Conservation (phyloP, 192 early-diverging fungal species). For the Lobosporangium transversale region DNA sequence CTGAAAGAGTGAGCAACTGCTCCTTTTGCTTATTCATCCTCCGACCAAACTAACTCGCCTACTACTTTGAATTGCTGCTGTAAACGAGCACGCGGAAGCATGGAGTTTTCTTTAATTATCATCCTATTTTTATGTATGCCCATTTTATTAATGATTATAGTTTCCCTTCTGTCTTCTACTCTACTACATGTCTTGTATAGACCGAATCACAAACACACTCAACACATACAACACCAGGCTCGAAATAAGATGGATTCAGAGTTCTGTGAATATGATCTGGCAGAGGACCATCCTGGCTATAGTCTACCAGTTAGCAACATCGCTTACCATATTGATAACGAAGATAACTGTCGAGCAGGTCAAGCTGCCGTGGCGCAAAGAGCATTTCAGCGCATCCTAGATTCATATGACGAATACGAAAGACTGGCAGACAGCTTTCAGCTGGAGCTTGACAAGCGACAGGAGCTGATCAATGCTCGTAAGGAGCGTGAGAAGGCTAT, state of each 20-base stretch:
- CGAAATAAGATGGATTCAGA: neutral
- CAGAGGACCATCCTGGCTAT: conserved; percentile 22
- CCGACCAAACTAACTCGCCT: neutral
- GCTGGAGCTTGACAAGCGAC: conserved; percentile 29
- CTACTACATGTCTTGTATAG: neutral
- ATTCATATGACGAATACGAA: conserved; percentile 40
- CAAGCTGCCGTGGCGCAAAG: conserved; percentile 12
- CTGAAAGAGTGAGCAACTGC: neutral
- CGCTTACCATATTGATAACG: conserved; percentile 19
- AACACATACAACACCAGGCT: neutral
- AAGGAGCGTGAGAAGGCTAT: conserved; percentile 17
- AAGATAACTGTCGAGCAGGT: neutral
- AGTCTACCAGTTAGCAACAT: conserved; percentile 26
- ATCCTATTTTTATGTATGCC: neutral
- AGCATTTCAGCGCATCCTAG: conserved; percentile 33
- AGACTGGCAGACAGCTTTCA: conserved; percentile 35
- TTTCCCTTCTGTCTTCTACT: neutral
- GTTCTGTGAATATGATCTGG: neutral
- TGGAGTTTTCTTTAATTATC: neutral
- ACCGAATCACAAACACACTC: no score
- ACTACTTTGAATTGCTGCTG: neutral
- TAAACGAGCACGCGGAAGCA: neutral
- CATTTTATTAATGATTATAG: neutral
- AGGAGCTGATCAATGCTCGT: conserved; percentile 10
- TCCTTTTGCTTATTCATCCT: neutral